Evolutionary conservation across 148 eudicot genomes (phyloP).

Genomic region (Talinum fruticosum): DNA sequence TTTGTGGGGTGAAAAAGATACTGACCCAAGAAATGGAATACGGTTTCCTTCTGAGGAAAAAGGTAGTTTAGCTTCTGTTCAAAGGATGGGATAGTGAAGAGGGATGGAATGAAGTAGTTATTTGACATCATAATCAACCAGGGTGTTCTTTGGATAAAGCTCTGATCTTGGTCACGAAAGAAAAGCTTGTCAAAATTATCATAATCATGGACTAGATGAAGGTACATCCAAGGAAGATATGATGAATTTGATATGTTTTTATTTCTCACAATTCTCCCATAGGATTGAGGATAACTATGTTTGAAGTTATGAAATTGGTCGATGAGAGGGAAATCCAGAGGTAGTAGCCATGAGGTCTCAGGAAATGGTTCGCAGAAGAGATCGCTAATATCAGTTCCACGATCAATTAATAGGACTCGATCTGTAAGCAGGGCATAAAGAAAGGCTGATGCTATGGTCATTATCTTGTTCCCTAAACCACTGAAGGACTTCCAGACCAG

Average conservation of each 20-base stretch:
- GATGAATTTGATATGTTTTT: slow-evolving; percentile 15
- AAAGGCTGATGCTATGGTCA: slow-evolving; percentile 62
- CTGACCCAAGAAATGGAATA: slow-evolving; percentile 62
- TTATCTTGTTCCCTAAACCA: slow-evolving; percentile 66
- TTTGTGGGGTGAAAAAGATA: slow-evolving; percentile 78
- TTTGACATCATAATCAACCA: slow-evolving; percentile 57
- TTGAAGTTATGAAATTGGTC: slow-evolving; percentile 7
- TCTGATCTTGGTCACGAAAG: slow-evolving; percentile 66
- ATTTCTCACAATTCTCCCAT: slow-evolving; percentile 37
- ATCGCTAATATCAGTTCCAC: slow-evolving; percentile 44
- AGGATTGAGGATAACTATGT: slow-evolving; percentile 31
- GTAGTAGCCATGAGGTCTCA: slow-evolving; percentile 54
- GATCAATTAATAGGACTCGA: slow-evolving; percentile 61
- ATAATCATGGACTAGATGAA: slow-evolving; percentile 50
- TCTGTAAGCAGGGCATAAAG: slow-evolving; percentile 71
- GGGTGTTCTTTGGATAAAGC: slow-evolving; percentile 35
- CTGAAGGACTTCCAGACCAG: slow-evolving; percentile 62
- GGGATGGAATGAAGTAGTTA: slow-evolving; percentile 63
- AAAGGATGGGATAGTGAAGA: slow-evolving; percentile 57
- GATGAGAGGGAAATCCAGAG: slow-evolving; percentile 56
- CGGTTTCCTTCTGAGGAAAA: slow-evolving; percentile 54
- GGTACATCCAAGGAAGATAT: slow-evolving; percentile 38
- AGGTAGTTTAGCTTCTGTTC: slow-evolving; percentile 42
- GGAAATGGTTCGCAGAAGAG: slow-evolving; percentile 79
- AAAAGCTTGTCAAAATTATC: slow-evolving; percentile 50